phyloP scores from a whole-genome alignment of 306 rosid species.

The Senna tora region DNA sequence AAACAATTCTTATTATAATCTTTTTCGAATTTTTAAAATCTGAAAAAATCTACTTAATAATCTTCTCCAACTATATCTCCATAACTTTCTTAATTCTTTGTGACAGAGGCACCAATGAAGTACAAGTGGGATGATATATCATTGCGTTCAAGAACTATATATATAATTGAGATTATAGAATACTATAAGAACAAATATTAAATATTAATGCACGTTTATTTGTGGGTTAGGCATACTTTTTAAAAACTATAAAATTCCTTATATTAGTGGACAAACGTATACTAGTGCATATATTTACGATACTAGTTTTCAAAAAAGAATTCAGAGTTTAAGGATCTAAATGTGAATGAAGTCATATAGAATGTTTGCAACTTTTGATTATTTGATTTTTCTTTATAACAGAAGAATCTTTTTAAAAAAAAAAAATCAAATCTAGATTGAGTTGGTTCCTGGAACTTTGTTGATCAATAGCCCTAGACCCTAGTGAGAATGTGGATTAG shows the following conservation, averaged over 20 bases:
- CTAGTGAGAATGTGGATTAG: background rate
- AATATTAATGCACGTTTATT: constrained; percentile 12
- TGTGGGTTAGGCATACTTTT: constrained; percentile 39
- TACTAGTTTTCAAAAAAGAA: background rate
- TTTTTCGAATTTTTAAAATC: constrained; percentile 4
- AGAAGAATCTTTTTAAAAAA: no score
- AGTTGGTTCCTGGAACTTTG: background rate
- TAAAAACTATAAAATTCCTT: background rate
- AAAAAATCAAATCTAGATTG: background rate
- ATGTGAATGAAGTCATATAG: background rate
- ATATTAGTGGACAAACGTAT: constrained; percentile 2
- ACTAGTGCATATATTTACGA: background rate
- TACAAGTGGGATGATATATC: constrained; percentile 31
- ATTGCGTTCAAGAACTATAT: constrained; percentile 19
- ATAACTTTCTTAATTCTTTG: constrained; percentile 9
- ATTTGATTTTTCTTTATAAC: no score
- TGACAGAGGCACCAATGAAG: constrained; percentile 16
- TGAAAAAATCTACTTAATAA: constrained; percentile 10
- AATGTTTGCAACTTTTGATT: background rate
- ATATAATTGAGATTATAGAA: background rate
- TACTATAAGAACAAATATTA: background rate
- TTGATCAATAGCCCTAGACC: background rate
- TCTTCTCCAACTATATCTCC: constrained; percentile 10
- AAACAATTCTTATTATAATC: constrained; percentile 21
- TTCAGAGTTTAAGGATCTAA: background rate